Conservation (phyloP, 169 alveolate genomes). For the Babesia divergens region DNA sequence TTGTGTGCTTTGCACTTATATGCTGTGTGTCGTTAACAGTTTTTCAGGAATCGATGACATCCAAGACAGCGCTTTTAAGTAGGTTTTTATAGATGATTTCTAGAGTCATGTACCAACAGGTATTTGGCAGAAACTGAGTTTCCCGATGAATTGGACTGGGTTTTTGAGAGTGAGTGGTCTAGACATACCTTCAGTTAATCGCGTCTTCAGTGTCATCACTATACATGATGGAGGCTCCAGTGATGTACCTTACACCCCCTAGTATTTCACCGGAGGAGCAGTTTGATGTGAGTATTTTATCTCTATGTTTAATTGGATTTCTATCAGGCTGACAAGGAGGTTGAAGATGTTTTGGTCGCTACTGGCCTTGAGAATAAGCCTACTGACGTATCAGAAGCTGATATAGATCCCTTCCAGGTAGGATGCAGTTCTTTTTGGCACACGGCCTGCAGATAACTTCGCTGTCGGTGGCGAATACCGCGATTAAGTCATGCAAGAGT, state of each 20-base stretch:
- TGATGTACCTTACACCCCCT: constrained; percentile 50
- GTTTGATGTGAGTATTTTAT: constrained; percentile 15
- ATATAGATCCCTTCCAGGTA: constrained; percentile 41
- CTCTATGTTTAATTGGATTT: neutral
- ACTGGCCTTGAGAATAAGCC: constrained; percentile 44
- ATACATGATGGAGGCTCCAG: constrained; percentile 56
- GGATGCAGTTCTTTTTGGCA: neutral
- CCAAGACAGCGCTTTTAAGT: neutral
- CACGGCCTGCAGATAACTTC: constrained; percentile 11
- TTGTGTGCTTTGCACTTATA: too few species aligned
- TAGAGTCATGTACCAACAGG: neutral
- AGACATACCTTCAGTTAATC: neutral
- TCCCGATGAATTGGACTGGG: neutral
- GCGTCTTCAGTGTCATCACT: constrained; percentile 11
- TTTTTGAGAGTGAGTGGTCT: neutral
- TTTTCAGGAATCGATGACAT: neutral
- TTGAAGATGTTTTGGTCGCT: constrained; percentile 20
- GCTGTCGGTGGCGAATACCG: constrained; percentile 11
- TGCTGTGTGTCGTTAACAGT: too few species aligned
- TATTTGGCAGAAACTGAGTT: neutral
- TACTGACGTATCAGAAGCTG: constrained; percentile 11
- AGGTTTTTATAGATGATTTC: neutral
- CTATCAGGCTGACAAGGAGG: constrained; percentile 38
- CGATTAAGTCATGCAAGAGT: constrained; percentile 10
- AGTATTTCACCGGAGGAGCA: constrained; percentile 45